Evolutionary conservation across 257 asterid genomes (phyloP).

Genomic region (Solanum pinnatisectum): DNA sequence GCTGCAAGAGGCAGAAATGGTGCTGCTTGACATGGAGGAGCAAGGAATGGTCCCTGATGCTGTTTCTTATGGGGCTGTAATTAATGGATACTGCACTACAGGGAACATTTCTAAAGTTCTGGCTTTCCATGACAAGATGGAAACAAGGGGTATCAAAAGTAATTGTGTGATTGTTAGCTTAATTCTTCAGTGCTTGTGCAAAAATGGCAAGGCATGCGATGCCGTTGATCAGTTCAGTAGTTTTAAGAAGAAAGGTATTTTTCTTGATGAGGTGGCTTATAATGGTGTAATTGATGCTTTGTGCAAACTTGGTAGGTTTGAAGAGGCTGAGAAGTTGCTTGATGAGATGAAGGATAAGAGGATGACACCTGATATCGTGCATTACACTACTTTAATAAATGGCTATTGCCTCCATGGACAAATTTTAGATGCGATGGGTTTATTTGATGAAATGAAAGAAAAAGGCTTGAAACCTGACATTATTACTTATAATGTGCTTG

Average conservation of each 20-base stretch:
- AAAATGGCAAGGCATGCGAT: slow-evolving; percentile 35
- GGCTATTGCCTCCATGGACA: slow-evolving; percentile 49
- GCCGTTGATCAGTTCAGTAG: slow-evolving; percentile 37
- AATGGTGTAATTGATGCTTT: slow-evolving; percentile 59
- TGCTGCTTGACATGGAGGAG: slow-evolving; percentile 45
- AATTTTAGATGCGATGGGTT: slow-evolving; percentile 36
- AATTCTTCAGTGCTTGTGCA: slow-evolving; percentile 70
- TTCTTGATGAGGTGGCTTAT: slow-evolving; percentile 50
- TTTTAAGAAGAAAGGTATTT: slow-evolving; percentile 37
- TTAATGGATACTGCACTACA: slow-evolving; percentile 51
- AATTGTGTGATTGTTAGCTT: slow-evolving; percentile 46
- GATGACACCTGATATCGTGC: slow-evolving; percentile 44
- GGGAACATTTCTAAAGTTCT: slow-evolving; percentile 47
- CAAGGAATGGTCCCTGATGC: slow-evolving; percentile 37
- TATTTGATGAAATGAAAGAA: slow-evolving; percentile 48
- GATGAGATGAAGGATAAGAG: slow-evolving; percentile 63
- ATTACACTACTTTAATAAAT: slow-evolving; percentile 70
- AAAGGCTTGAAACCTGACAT: slow-evolving; percentile 52
- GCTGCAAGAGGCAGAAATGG: slow-evolving; percentile 38
- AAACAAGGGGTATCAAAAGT: slow-evolving; percentile 40
- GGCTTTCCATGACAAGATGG: slow-evolving; percentile 46
- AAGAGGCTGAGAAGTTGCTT: slow-evolving; percentile 46
- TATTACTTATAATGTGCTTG: slow-evolving; percentile 51
- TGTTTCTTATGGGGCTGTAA: slow-evolving; percentile 33
- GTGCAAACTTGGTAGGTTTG: slow-evolving; percentile 52